Evolutionary conservation across 768 basidiomycete genomes (phyloP), one percentile per base, ranked within the genome.

Genomic region (Panaeolus cyanescens): DNA sequence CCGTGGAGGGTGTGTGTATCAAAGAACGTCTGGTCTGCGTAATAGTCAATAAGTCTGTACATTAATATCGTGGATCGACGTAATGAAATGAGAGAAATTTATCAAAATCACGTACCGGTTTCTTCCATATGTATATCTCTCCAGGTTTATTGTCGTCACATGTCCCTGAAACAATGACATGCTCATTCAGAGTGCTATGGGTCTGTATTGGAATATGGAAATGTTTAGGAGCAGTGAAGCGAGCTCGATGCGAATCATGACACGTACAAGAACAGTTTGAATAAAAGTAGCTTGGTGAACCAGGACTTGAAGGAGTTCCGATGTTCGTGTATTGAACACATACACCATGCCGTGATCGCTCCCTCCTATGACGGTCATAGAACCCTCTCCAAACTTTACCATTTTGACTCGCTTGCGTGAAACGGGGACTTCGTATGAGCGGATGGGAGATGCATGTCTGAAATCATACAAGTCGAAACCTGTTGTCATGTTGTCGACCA

Each of bases 241-340:
- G 1, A 32, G n/a, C n/a, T n/a, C n/a, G n/a, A n/a, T n/a, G n/a
- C n/a, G n/a, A n/a, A n/a, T 33, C 20, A 56, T 13, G 25, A 31
- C 12, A 65, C 65, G 25, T n/a, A 66, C 65, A 33, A 60, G 19
- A 32, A 66, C 15, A 22, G 60, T 45, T 34, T 66, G 65, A n/a
- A 66, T 55, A 53, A 59, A 33, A 17, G 57, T 33, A 4, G 19
- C 50, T 10, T 56, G 10, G 17, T 63, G 60, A 31, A 25, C 17
- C 22, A 66, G 19, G 2, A 54, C 58, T 36, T 63, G 62, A 20
- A 59, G 17, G n/a, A 22, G 36, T 36, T 55, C 55, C 1, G 59
- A 32, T 17, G 50, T 54, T 45, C 36, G 25, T 7, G 56, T 25
- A 1, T 45, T 28, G 40, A 61, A 61, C 1, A 66, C 19, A 17